A percentile compares a stretch with the other conserved stretches of the same genome.
These are phyloP conservation scores for Candida sp. DNA, from an alignment of 1,139 yeast species.

Conservation along the genomic window DNA sequence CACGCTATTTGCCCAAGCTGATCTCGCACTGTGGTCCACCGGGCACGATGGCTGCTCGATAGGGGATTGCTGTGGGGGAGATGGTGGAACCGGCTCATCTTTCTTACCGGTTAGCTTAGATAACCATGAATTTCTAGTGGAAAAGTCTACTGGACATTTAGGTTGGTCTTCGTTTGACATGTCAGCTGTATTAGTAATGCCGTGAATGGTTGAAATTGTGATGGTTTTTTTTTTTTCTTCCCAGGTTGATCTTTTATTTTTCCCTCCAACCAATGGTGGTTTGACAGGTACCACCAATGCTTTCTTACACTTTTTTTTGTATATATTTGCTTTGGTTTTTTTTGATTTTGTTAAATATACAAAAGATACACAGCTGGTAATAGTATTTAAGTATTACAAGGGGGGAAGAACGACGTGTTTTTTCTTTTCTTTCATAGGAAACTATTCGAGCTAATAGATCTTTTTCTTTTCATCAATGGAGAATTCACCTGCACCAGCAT, in stretches of 20 bases:
- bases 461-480: conserved; percentile 97
- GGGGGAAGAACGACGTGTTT: background rate
- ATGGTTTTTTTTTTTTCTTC: background rate
- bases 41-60: conserved; percentile 57
- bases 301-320: background rate
- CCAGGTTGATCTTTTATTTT: background rate
- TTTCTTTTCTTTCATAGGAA: no score
- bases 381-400: background rate
- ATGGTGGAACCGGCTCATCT: conserved; percentile 3
- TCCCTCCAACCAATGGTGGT: background rate
- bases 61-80: conserved; percentile 18
- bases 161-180: conserved; percentile 17
- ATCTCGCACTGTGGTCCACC: conserved; percentile 65
- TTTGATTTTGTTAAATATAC: background rate
- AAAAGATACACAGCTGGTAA: background rate
- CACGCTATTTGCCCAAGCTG: conserved; percentile 55
- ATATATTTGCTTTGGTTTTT: background rate
- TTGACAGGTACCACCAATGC: no score
- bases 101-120: conserved; percentile 34
- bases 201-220: background rate
- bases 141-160: conserved; percentile 32
- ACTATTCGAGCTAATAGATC: conserved; percentile 55
- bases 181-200: background rate
- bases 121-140: conserved; percentile 56
- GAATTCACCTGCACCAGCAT: conserved; percentile 96